Base-by-base conservation (phyloP, 257 asterid species). In the Petunia axillaris region DNA sequence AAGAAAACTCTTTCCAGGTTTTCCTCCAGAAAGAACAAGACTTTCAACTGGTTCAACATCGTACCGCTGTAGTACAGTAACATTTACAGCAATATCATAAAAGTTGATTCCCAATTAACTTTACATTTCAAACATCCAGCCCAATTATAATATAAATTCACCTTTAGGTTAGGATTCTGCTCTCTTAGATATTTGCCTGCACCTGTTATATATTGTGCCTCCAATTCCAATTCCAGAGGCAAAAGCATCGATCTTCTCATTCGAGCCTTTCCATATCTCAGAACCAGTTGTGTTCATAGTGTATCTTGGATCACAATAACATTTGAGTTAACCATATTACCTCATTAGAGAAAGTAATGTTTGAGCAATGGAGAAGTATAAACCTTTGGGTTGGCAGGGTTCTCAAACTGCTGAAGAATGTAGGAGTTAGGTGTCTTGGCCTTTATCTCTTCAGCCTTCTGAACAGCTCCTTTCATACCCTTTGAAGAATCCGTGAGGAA, bases 311-410 rank as follows among this genome's bases (percentile, higher is more conserved):
- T 25, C 25, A 25, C 25, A 25, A 25, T 25, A 25, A 62, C 50
- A 83, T 60, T 60, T 71, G 25, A 25, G 43, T 71, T 46, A 8
- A 38, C n/a, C 43, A 46, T 71, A 8, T 48, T 25, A 25, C 25
- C 2, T 10, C 59, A 48, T 48, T 43, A 48, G 25, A 71, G 77
- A 9, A 48, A 71, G 59, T 71, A 71, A 54, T 43, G 36, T 54
- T 48, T 71, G 43, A 25, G 43, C 60, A 35, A 2, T 41, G 59
- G 41, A 71, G 48, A 4, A 71, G 4, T 41, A 35, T 8, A 74
- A 64, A 95, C 99, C 95, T 87, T 95, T n/a, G 99, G 98, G 86
- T 95, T 95, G 58, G 99, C 96, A 43, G 94, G 89, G 86, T 95
- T 95, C 83, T 95, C 97, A 74, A 91, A 93, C 82, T 95, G 99